Evolutionary conservation across 768 basidiomycete species (phyloP), one percentile per base, ranked within the genome.

Genomic region (Russula sp.): DNA sequence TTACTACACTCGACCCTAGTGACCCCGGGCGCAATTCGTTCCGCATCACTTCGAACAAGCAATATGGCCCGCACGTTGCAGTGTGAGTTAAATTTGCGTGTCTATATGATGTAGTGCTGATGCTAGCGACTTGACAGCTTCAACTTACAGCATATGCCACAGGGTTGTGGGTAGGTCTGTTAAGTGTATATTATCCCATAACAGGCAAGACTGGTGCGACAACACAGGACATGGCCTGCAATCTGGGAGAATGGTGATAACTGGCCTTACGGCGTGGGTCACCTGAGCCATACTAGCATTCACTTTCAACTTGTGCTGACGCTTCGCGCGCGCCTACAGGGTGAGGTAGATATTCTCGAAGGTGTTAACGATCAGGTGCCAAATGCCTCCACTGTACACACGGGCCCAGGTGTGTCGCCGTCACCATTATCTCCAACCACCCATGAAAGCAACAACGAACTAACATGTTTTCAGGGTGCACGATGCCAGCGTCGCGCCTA

Each of bases 21-120:
- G 84, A 82, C 0, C 75, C 82, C 32, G 85, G 86, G 5, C 75
- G 86, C 40, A 79, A 84, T 69, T 84, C 83, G 39, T 81, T 86
- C 61, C 77, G 85, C 42, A 70, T 88, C 51, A 73, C 72, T 60
- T 82, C 82, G 16, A 81, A 82, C 65, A 81, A 82, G 57, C 71
- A 75, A 40, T 86, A 80, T 64, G 77, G 74, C 7, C 83, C 77
- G 27, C 78, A 79, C 39, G 84, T 85, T 56, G 78, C 79, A 42
- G 76, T 85, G 83, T 83, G 70, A 60, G 78, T 74, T 13, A 47
- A n/a, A 10, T 65, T 20, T 34, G 11, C 27, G 11, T 20, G 4
- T 55, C 73, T 62, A 59, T 40, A 62, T 40, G 42, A 59, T 13
- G 20, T 44, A 35, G 47, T 40, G 47, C 7, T 56, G 59, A 51